These are phyloP conservation scores for Dipteronia sinensis DNA, from an alignment of 345 rosid species.

Conservation along the genomic window DNA sequence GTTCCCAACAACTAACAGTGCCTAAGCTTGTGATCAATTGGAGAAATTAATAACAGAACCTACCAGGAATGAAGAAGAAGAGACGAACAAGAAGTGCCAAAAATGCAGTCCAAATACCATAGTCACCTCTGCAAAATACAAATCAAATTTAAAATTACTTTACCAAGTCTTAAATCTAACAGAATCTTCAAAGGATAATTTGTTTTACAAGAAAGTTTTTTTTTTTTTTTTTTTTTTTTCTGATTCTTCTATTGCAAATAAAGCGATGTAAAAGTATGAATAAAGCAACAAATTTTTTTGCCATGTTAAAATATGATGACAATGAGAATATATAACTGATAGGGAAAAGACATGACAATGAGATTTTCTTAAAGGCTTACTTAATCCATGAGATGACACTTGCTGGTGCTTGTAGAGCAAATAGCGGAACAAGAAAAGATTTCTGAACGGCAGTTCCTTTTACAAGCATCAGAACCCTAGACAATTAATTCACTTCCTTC, in stretches of 20 bases:
- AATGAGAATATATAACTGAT: background rate
- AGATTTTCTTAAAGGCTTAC: conserved; percentile 40
- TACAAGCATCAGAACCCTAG: conserved; percentile 67
- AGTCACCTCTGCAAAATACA: conserved; percentile 83
- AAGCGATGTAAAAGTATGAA: background rate
- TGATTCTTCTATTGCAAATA: background rate
- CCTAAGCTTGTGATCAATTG: background rate
- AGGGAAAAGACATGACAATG: background rate
- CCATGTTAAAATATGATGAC: background rate
- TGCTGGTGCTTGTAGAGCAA: conserved; percentile 77
- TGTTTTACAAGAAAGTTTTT: background rate
- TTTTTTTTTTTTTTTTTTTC: background rate
- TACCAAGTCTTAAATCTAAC: background rate
- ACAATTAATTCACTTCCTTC: conserved; percentile 13
- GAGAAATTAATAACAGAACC: conserved; percentile 11
- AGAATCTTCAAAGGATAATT: background rate
- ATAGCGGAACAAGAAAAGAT: conserved; percentile 75
- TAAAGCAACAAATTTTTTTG: background rate
- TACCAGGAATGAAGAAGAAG: conserved; percentile 87
- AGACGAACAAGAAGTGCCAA: conserved; percentile 79
- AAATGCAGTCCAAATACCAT: conserved; percentile 88
- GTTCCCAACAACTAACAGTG: background rate
- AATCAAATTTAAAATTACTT: conserved; percentile 12
- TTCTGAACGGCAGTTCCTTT: conserved; percentile 78
- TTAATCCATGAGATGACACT: conserved; percentile 75